These are phyloP conservation scores for Zizania palustris DNA, from an alignment of 202 grass and related monocot species.

Conservation along the genomic window DNA sequence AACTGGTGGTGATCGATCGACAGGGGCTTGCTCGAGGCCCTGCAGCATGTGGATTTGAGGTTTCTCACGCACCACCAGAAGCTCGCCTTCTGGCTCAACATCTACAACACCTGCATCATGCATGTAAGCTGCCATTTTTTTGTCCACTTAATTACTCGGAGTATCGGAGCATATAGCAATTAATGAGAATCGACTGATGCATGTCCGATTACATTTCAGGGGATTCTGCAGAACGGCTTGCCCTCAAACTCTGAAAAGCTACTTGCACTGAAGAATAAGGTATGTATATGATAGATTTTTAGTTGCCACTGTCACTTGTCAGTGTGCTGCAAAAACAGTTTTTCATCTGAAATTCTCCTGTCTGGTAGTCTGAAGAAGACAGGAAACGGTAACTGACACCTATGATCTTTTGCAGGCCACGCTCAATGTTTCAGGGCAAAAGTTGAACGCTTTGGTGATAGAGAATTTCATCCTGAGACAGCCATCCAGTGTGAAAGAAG, in stretches of 20 bases:
- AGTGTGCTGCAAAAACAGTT: neutral
- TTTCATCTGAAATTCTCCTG: neutral
- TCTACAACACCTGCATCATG: constrained; percentile 94
- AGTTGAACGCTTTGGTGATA: constrained; percentile 72
- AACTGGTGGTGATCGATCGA: no score
- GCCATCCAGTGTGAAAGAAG: constrained; percentile 65
- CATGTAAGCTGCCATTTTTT: constrained; percentile 51
- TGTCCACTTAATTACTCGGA: no score
- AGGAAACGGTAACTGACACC: no score
- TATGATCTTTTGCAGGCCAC: constrained; percentile 39
- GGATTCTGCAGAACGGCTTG: constrained; percentile 79
- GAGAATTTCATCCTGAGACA: constrained; percentile 83
- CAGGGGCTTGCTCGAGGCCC: constrained; percentile 64
- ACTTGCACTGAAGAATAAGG: constrained; percentile 68
- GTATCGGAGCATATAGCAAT: no score
- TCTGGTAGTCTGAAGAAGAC: neutral
- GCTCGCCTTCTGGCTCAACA: constrained; percentile 92
- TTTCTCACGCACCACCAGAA: constrained; percentile 68
- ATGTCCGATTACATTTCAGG: constrained; percentile 27
- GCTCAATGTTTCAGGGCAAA: constrained; percentile 74
- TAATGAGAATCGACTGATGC: no score
- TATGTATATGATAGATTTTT: constrained; percentile 1
- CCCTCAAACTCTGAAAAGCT: constrained; percentile 79
- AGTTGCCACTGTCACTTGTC: no score
- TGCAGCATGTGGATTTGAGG: constrained; percentile 64